Base-by-base conservation (phyloP, 257 asterid genomes). In the Hygrophila difformis region DNA sequence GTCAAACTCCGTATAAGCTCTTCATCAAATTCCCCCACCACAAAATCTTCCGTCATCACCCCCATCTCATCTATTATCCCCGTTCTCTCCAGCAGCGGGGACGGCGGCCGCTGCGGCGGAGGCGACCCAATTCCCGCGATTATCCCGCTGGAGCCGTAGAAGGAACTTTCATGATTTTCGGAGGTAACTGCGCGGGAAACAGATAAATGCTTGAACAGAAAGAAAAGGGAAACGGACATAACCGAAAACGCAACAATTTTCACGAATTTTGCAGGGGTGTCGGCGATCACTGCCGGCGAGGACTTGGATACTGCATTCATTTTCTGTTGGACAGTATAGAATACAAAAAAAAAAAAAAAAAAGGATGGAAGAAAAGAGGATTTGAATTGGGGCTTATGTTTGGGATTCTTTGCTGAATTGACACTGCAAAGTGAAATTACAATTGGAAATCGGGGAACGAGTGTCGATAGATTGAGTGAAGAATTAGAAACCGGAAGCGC, bases 1-100 rank as follows among this genome's bases (percentile, higher is more conserved):
- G 60, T 71, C 60, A 65, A 63, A 33, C 64, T 65, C 59, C 63
- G 51, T 14, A 73, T 65, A 5, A 63, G 53, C 31, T 39, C 55
- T 23, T 71, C 76, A 12, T 79, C 86, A 35, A 70, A 70, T 12
- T 73, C 74, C 31, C 91, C 91, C 12, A 79, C 72, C 1, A 63
- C 15, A 43, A 79, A 79, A 47, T 76, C 74, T 19, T 57, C 65
- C 3, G 77, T 61, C 91, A 79, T 79, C 40, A 64, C 21, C 8
- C 92, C 92, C 36, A 67, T 57, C 62, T 80, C 82, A 49, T 80
- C 72, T 47, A 80, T 47, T 29, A 80, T 76, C 69, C 86, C 86
- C 8, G 86, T 76, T 44, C 80, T 59, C 64, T 74, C 86, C 56
- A 73, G 12, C 51, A 45, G 39, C 56, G 40, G 53, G 52, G 15